Percentiles rank a stretch among this genome's conserved stretches.
phyloP scores from a whole-genome alignment of 495 filamentous ascomycete species.

The Penicillium taxi region DNA sequence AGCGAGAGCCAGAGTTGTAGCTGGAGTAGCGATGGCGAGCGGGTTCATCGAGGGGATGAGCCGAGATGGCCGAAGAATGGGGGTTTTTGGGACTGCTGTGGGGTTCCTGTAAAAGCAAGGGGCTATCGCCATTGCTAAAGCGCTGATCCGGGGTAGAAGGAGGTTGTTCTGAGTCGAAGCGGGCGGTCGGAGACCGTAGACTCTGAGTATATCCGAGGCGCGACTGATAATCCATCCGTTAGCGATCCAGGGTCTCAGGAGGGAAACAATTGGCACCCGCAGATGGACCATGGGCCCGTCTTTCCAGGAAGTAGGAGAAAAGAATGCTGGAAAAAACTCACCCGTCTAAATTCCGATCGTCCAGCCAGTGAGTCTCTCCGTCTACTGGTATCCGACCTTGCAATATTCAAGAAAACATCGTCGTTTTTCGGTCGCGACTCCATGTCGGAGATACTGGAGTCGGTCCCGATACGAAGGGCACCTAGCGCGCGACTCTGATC shows the following conservation, averaged over 20 bases:
- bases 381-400: slow-evolving; percentile 44
- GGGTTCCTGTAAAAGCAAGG: slow-evolving; percentile 38
- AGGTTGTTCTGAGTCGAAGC: slow-evolving; percentile 27
- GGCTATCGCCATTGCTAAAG: slow-evolving; percentile 35
- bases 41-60: slow-evolving; percentile 44
- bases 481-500: slow-evolving; percentile 23
- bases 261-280: no score
- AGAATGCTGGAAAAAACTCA: slow-evolving; percentile 24
- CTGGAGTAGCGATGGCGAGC: slow-evolving; percentile 34
- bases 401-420: slow-evolving; percentile 59
- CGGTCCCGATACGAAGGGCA: slow-evolving; percentile 15
- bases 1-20: slow-evolving; percentile 34
- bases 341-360: slow-evolving; percentile 42
- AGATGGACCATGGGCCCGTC: no score
- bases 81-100: slow-evolving; percentile 27
- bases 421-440: slow-evolving; percentile 38
- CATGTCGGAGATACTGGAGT: slow-evolving; percentile 21
- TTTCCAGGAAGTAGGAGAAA: no score
- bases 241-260: no score
- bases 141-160: slow-evolving; percentile 40
- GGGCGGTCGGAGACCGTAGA: slow-evolving; percentile 32
- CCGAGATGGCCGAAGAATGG: slow-evolving; percentile 39
- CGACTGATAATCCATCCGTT: slow-evolving; percentile 26
- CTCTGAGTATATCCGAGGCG: slow-evolving; percentile 35
- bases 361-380: slow-evolving; percentile 39